These are phyloP conservation scores for Ceratobasidium papillatum DNA, from an alignment of 1,284 basidiomycete species.

Conservation along the genomic window DNA sequence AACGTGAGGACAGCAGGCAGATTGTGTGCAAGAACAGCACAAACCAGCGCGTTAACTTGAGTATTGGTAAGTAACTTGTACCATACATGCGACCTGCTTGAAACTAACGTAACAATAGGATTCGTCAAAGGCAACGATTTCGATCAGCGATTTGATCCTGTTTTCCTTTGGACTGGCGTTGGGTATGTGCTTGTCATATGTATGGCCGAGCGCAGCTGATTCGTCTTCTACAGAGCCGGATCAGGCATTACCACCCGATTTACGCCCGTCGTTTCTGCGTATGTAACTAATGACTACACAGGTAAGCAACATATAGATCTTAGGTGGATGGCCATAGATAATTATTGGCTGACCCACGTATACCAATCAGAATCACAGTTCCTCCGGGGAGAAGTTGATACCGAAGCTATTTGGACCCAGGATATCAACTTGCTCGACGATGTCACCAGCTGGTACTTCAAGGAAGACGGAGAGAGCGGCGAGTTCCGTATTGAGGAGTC, in stretches of 20 bases:
- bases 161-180: conserved; percentile 1
- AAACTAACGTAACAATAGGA: background rate
- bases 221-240: background rate
- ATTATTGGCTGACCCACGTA: too few species aligned
- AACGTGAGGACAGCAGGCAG: background rate
- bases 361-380: too few species aligned
- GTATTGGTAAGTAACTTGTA: background rate
- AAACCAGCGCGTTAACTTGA: background rate
- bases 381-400: conserved; percentile 8
- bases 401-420: background rate
- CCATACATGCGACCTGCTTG: background rate
- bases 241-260: background rate
- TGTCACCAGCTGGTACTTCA: conserved; percentile 11
- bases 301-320: too few species aligned
- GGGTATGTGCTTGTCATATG: background rate
- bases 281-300: background rate
- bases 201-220: background rate
- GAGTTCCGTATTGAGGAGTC: background rate
- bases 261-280: background rate
- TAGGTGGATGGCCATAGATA: too few species aligned
- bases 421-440: conserved; percentile 7
- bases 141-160: background rate
- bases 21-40: conserved; percentile 3
- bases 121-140: background rate
- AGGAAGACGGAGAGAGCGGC: background rate